These are phyloP conservation scores for Candida sanyiensis DNA, from an alignment of 805 yeast genomes.

Conservation along the genomic window DNA sequence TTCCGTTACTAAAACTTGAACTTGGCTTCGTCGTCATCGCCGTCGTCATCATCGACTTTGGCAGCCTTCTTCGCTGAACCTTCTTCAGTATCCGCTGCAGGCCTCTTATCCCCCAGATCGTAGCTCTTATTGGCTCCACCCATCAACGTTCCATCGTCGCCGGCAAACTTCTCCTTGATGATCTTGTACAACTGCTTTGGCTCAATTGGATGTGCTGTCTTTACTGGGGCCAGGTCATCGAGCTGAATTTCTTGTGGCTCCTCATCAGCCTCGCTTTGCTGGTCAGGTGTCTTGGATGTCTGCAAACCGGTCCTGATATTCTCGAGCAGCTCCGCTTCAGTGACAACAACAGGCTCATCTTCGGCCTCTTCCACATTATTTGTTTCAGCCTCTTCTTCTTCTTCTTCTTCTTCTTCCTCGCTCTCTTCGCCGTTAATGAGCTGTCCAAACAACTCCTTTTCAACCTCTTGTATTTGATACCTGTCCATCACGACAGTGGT, in stretches of 20 bases:
- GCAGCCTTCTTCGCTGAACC: neutral
- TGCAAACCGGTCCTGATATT: slow-evolving; percentile 7
- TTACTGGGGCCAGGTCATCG: slow-evolving; percentile 13
- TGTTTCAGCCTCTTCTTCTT: slow-evolving; percentile 15
- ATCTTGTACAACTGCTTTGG: slow-evolving; percentile 24
- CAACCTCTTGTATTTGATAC: slow-evolving; percentile 14
- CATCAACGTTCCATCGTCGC: slow-evolving; percentile 13
- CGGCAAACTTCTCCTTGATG: slow-evolving; percentile 17
- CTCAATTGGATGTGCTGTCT: slow-evolving; percentile 12
- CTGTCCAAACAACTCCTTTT: slow-evolving; percentile 27
- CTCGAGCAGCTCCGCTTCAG: slow-evolving; percentile 10
- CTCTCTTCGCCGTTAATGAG: slow-evolving; percentile 25
- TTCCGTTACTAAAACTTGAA: slow-evolving; percentile 30
- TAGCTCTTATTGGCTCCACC: slow-evolving; percentile 16
- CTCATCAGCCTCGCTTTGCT: slow-evolving; percentile 13
- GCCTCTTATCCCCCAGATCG: slow-evolving; percentile 21
- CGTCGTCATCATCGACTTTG: slow-evolving; percentile 15
- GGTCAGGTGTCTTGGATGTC: neutral
- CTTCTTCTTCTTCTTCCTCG: slow-evolving; percentile 19
- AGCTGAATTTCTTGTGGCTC: slow-evolving; percentile 22
- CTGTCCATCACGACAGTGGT: slow-evolving; percentile 25
- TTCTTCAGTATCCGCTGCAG: slow-evolving; percentile 1
- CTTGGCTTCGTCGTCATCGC: slow-evolving; percentile 18
- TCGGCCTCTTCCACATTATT: slow-evolving; percentile 10
- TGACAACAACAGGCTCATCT: slow-evolving; percentile 15